These are phyloP conservation scores for Mycogone perniciosa DNA, from an alignment of 2,329 filamentous ascomycete species.

Conservation along the genomic window DNA sequence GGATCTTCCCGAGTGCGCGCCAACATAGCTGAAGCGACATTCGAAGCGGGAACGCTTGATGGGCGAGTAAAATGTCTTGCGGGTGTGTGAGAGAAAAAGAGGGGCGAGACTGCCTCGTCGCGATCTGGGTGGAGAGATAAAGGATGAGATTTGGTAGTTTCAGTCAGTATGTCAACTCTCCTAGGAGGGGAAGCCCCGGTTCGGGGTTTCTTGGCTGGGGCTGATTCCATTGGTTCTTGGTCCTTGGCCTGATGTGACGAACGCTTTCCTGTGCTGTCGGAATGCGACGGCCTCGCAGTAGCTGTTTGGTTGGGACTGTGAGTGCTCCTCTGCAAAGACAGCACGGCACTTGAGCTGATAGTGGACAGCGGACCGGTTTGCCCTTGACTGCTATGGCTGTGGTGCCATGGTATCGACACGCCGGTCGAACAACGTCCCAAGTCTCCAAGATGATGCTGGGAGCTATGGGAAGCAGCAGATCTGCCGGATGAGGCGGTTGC, in stretches of 20 bases:
- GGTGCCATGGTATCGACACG: constrained; percentile 14
- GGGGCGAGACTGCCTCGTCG: constrained; percentile 41
- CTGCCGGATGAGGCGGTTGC: neutral
- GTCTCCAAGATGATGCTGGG: constrained; percentile 5
- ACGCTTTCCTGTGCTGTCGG: constrained; percentile 22
- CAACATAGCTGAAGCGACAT: constrained; percentile 42
- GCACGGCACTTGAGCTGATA: neutral
- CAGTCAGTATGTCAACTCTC: constrained; percentile 36
- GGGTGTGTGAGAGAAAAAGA: constrained; percentile 46
- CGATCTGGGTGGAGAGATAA: constrained; percentile 21
- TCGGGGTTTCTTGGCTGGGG: constrained; percentile 41
- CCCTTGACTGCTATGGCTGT: constrained; percentile 12
- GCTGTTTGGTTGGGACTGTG: constrained; percentile 3
- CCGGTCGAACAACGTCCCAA: constrained; percentile 12
- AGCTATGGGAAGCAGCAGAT: neutral
- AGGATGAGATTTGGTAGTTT: constrained; percentile 17
- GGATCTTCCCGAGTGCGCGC: constrained; percentile 38
- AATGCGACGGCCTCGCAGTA: constrained; percentile 15
- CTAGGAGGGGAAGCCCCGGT: constrained; percentile 41
- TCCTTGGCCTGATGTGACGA: constrained; percentile 17
- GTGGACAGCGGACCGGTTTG: constrained; percentile 9
- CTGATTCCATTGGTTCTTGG: constrained; percentile 26
- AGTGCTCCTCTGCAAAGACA: constrained; percentile 1
- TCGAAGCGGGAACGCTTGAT: constrained; percentile 32
- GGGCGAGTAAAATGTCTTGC: constrained; percentile 32